Percentiles rank a stretch among this genome's conserved stretches.
These are phyloP conservation scores for Pseudofabraea citricarpa DNA, from an alignment of 2,329 filamentous ascomycete species.

Conservation along the genomic window DNA sequence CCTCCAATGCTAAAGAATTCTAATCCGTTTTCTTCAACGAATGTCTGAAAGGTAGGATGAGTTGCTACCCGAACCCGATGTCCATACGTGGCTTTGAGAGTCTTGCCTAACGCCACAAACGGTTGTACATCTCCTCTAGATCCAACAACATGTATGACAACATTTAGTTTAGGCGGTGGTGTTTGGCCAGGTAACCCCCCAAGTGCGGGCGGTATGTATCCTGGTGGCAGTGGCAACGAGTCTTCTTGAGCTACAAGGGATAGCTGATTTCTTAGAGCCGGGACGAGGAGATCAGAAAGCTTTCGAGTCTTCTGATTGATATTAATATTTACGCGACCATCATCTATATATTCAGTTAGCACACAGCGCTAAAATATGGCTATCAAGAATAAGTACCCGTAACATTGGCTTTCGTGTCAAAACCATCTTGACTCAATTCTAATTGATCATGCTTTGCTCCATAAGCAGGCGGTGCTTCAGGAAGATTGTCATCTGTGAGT, in stretches of 20 bases:
- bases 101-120: slow-evolving; percentile 65
- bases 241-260: slow-evolving; percentile 38
- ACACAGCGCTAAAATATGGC: background rate
- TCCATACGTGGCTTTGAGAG: slow-evolving; percentile 58
- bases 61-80: slow-evolving; percentile 73
- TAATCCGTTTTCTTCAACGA: slow-evolving; percentile 65
- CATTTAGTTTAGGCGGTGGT: slow-evolving; percentile 56
- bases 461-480: slow-evolving; percentile 47
- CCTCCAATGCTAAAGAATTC: slow-evolving; percentile 77
- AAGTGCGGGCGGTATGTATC: slow-evolving; percentile 69
- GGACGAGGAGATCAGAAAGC: slow-evolving; percentile 62
- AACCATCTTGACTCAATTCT: slow-evolving; percentile 56
- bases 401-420: slow-evolving; percentile 56
- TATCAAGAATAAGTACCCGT: slow-evolving; percentile 37
- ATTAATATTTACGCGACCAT: slow-evolving; percentile 75
- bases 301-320: slow-evolving; percentile 67
- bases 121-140: slow-evolving; percentile 73
- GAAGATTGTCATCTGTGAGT: slow-evolving; percentile 5
- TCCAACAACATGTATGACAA: slow-evolving; percentile 72
- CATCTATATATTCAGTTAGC: slow-evolving; percentile 40
- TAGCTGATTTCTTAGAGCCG: slow-evolving; percentile 54
- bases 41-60: slow-evolving; percentile 61
- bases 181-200: slow-evolving; percentile 58
- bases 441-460: slow-evolving; percentile 52
- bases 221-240: slow-evolving; percentile 49